These are phyloP conservation scores for Proliferodiscus dingleyae DNA, from an alignment of 2,329 filamentous ascomycete species.

Conservation along the genomic window DNA sequence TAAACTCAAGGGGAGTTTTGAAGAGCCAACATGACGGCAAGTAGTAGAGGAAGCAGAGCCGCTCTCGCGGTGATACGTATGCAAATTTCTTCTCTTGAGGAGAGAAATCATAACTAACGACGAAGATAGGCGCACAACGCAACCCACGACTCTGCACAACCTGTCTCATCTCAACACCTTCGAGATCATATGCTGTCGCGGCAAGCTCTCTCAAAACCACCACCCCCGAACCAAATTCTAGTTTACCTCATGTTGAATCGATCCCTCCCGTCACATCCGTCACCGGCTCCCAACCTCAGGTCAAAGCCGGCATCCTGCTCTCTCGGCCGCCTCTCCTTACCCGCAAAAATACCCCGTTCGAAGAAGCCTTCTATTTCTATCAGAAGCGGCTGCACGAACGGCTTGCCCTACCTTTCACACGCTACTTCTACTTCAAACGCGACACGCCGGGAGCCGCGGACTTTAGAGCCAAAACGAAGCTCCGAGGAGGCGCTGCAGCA, in stretches of 20 bases:
- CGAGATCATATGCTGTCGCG: conserved; percentile 26
- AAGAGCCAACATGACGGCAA: conserved; percentile 44
- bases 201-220: conserved; percentile 24
- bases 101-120: conserved; percentile 2
- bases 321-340: conserved; percentile 87
- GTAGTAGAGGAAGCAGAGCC: conserved; percentile 52
- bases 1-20: not conserved
- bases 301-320: conserved; percentile 70
- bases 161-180: conserved; percentile 2
- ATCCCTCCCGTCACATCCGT: conserved; percentile 21
- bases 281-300: conserved; percentile 33
- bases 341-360: conserved; percentile 76
- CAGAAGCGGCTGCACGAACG: conserved; percentile 96
- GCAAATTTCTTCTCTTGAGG: conserved; percentile 20
- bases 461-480: conserved; percentile 80
- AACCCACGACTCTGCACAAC: conserved; percentile 25
- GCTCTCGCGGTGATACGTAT: conserved; percentile 47
- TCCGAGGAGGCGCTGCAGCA: conserved; percentile 67
- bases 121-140: conserved; percentile 21
- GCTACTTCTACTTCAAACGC: conserved; percentile 92
- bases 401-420: conserved; percentile 77
- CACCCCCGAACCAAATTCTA: conserved; percentile 13
- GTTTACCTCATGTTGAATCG: conserved; percentile 34
- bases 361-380: conserved; percentile 92
- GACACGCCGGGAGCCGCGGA: conserved; percentile 80